A percentile compares a stretch with the other conserved stretches of the same genome.
These are phyloP conservation scores for Hypomontagnella monticulosa DNA, from an alignment of 495 filamentous ascomycete species.

Conservation along the genomic window DNA sequence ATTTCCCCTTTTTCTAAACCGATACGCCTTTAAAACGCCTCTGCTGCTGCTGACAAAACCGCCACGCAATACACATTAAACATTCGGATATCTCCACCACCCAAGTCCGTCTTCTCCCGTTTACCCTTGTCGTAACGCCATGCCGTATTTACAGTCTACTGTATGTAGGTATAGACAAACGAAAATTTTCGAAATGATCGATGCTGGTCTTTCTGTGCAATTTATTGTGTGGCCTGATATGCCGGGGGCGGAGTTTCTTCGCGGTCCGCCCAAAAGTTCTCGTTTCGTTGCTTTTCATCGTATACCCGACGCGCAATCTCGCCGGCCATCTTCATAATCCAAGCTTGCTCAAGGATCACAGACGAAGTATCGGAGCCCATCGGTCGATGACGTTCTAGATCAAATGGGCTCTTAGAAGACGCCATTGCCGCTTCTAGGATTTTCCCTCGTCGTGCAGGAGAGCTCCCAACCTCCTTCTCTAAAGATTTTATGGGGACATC, in stretches of 20 bases:
- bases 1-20: conserved; percentile 30
- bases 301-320: conserved; percentile 89
- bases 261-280: conserved; percentile 56
- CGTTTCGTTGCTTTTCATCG: conserved; percentile 66
- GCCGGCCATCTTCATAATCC: conserved; percentile 89
- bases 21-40: conserved; percentile 41
- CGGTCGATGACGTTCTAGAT: conserved; percentile 43
- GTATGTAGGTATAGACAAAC: conserved; percentile 39
- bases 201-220: conserved; percentile 8
- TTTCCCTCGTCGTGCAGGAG: conserved; percentile 42
- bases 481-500: conserved; percentile 18
- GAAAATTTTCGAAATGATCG: conserved; percentile 30
- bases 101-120: conserved; percentile 8
- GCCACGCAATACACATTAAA: conserved; percentile 40
- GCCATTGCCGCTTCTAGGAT: conserved; percentile 47
- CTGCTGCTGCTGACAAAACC: conserved; percentile 41
- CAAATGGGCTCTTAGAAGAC: conserved; percentile 49
- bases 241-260: conserved; percentile 71
- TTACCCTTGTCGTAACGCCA: conserved; percentile 39
- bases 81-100: conserved; percentile 40
- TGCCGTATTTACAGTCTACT: conserved; percentile 41
- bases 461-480: conserved; percentile 29
- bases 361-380: conserved; percentile 53
- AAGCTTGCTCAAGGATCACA: conserved; percentile 81
- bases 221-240: conserved; percentile 60